Evolutionary conservation across 2,329 filamentous ascomycete genomes (phyloP).

Genomic region (Immersiporthe knoxdaviesiana): DNA sequence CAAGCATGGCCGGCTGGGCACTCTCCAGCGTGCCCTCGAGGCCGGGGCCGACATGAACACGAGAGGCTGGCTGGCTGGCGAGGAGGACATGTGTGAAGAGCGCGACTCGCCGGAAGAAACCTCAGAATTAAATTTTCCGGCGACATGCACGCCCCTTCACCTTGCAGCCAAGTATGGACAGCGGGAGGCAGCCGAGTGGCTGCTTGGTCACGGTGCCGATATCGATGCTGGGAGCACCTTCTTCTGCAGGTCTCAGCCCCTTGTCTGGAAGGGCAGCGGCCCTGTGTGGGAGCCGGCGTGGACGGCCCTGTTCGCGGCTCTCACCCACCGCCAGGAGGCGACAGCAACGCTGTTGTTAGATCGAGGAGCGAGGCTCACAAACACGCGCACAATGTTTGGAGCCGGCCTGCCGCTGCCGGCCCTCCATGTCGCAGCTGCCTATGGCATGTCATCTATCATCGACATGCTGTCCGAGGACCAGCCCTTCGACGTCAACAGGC

Average conservation of each 20-base stretch:
- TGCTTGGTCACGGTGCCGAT: conserved; percentile 49
- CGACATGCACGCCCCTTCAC: conserved; percentile 29
- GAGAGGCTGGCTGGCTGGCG: conserved; percentile 21
- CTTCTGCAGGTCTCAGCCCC: too few relatives aligned
- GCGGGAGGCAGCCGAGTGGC: conserved; percentile 32
- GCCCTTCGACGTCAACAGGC: conserved; percentile 33
- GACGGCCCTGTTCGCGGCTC: conserved; percentile 33
- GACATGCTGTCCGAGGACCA: conserved; percentile 33
- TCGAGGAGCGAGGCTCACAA: conserved; percentile 32
- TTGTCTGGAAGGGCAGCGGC: too few relatives aligned
- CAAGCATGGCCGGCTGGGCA: conserved; percentile 32
- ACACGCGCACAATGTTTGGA: conserved; percentile 23
- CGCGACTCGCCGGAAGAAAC: too few relatives aligned
- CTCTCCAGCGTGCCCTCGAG: conserved; percentile 32
- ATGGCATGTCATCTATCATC: conserved; percentile 33
- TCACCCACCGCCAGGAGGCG: conserved; percentile 31
- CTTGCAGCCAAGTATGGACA: conserved; percentile 34
- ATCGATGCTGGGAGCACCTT: conserved; percentile 45
- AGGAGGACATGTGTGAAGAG: background rate
- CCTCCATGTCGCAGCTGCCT: conserved; percentile 34
- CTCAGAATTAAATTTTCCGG: too few relatives aligned
- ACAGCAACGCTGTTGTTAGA: conserved; percentile 34
- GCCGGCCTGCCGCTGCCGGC: too few relatives aligned
- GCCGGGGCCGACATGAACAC: conserved; percentile 33
- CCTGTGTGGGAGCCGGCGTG: conserved; percentile 20